Conservation (phyloP, 2,329 filamentous ascomycete genomes). For the Diplodia intermedia region DNA sequence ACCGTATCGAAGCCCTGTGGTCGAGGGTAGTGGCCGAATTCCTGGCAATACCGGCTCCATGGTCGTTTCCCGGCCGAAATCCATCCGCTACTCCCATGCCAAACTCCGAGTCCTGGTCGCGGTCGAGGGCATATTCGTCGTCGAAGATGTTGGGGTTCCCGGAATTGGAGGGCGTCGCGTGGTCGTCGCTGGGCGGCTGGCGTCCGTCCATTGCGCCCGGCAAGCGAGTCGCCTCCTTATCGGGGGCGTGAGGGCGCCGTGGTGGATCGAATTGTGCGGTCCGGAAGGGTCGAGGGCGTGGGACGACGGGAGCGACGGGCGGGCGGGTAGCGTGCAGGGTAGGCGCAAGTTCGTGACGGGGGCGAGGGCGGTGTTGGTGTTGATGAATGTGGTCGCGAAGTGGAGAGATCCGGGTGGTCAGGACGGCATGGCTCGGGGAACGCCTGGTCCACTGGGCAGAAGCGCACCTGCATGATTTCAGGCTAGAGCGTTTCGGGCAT, state of each 20-base stretch:
- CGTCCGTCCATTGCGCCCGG: constrained; percentile 49
- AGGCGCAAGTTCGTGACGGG: constrained; percentile 11
- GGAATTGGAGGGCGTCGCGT: constrained; percentile 39
- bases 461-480: constrained; percentile 30
- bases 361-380: constrained; percentile 37
- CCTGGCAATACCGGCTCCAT: constrained; percentile 35
- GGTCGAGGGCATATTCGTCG: constrained; percentile 55
- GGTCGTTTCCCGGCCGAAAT: constrained; percentile 50
- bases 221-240: constrained; percentile 32
- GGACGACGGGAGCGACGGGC: not conserved
- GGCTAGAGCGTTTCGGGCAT: constrained; percentile 42
- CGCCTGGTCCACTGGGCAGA: constrained; percentile 37
- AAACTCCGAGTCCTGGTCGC: constrained; percentile 49
- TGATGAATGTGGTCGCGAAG: constrained; percentile 35
- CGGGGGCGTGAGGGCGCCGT: constrained; percentile 31
- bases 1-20: constrained; percentile 36
- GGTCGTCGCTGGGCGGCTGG: constrained; percentile 43
- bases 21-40: constrained; percentile 22
- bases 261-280: constrained; percentile 34
- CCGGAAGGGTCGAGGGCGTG: not conserved
- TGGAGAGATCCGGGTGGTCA: constrained; percentile 36
- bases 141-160: constrained; percentile 55
- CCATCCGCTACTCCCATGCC: constrained; percentile 54
- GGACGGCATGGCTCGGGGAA: constrained; percentile 39
- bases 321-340: constrained; percentile 16